Base-by-base conservation (phyloP, 1,284 basidiomycete species). In the Mycena sp. region DNA sequence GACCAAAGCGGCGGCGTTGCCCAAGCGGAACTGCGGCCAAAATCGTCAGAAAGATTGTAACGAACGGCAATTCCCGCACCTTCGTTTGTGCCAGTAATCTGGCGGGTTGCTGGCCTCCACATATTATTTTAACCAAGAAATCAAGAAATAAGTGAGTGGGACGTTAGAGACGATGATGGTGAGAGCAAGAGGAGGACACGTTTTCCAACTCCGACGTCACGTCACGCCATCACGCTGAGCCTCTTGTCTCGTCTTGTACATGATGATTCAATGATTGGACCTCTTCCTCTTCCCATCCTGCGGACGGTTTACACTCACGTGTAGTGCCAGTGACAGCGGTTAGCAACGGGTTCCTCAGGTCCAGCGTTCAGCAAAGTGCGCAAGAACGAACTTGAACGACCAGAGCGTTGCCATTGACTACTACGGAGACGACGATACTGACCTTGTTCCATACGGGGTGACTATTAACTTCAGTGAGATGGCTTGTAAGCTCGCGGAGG, bases 81-180 rank as follows among this genome's bases (percentile, higher is more conserved):
- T 32, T 93, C 91, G 67, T 93, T 93, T n/a, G 91, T 93, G 63
- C 91, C 91, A 35, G 90, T 90, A 45, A 93, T 90, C 78, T 92
- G 88, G 64, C 87, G 86, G 66, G 92, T 94, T 65, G 93, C 93
- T 64, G 92, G 92, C 80, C 91, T 89, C 93, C 93, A 95, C 93
- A 95, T 95, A 67, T 61, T 71, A 68, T 53, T 32, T 52, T n/a
- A 64, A 55, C 54, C 51, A 64, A 60, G 68, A 70, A 74, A n/a
- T 74, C 76, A 80, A 81, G 79, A 80, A 80, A 78, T 70, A 70
- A 67, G 67, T 50, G 64, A 65, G 65, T 66, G 61, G 46, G 54
- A 55, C 54, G 65, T 69, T 71, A 76, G 73, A 59, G 68, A 58
- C 49, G 68, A 64, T 58, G 67, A 21, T 7, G 62, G 29, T 46